Evolutionary conservation across 306 rosid genomes (phyloP).

Genomic region (Rosa rugosa): DNA sequence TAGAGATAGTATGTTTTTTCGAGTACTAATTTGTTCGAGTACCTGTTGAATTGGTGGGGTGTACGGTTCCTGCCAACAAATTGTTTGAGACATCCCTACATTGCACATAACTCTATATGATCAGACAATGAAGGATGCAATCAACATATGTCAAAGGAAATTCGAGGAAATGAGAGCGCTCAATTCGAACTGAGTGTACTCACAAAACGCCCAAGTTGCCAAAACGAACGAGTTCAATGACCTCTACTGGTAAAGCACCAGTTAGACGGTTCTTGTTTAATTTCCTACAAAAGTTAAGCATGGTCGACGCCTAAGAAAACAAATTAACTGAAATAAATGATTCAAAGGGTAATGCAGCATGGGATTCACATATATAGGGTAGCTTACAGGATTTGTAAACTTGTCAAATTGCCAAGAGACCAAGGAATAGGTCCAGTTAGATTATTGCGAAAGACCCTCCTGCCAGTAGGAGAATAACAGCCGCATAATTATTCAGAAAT

Average conservation of each 20-base stretch:
- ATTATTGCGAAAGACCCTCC: conserved; percentile 20
- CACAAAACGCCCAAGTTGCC: conserved; percentile 25
- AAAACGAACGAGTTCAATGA: conserved; percentile 27
- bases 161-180: neutral
- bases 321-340: neutral
- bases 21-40: neutral
- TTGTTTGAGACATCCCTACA: conserved; percentile 22
- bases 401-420: conserved; percentile 29
- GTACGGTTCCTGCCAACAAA: conserved; percentile 3
- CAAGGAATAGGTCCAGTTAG: conserved; percentile 27
- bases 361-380: neutral
- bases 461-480: neutral
- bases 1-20: neutral
- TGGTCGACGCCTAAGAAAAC: neutral
- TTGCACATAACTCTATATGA: neutral
- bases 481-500: neutral
- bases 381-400: conserved; percentile 21
- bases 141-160: neutral
- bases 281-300: conserved; percentile 19
- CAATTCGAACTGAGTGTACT: neutral
- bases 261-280: conserved; percentile 23
- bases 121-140: neutral
- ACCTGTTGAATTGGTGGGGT: conserved; percentile 7
- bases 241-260: conserved; percentile 17
- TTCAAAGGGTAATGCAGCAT: neutral